Base-by-base conservation (phyloP, 139 green algal species). In the Mesostigma viride region DNA sequence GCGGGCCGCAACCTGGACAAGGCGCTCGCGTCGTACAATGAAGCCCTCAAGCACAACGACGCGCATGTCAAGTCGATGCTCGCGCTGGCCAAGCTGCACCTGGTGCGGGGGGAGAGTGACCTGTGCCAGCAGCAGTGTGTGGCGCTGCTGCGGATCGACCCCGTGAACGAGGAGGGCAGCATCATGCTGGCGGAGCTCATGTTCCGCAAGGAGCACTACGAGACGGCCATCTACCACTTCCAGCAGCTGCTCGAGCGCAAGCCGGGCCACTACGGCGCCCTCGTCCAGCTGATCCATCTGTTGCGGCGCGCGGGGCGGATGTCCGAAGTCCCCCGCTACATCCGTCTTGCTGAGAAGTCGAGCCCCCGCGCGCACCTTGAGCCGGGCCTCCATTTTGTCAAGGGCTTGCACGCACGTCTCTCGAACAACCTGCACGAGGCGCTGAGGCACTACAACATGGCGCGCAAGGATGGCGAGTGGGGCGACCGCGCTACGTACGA, bases 101-200 rank as follows among this genome's bases (percentile, higher is more conserved):
- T 35, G 17, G 17, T 30, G 22, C 14, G n/a, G 53, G n/a, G 22
- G 22, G n/a, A 62, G 22, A 27, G 72, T 59, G 77, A 85, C 31
- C 65, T 53, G 1, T 80, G 78, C 64, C 71, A 83, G 68, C 28
- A 48, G 34, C 74, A 85, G 62, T 89, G 83, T 60, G 65, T 75
- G 30, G 46, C 58, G 14, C 71, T 92, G 36, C 80, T 92, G 59
- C 75, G 84, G 47, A 32, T 70, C 3, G 75, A 92, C 48, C 79
- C 83, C 17, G 76, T 85, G 62, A 82, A 89, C 68, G 80, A 87
- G 59, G 82, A 89, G 68, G 86, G 82, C 1, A 68, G 65, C 30
- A 77, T 88, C 70, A 88, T 92, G 80, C 73, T 92, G 64, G 85
- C 84, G n/a, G 85, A 92, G 79, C 71, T 89, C 40, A 88, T 90